phyloP scores from a whole-genome alignment of 805 yeast genomes.

The Pichia scutulata region DNA sequence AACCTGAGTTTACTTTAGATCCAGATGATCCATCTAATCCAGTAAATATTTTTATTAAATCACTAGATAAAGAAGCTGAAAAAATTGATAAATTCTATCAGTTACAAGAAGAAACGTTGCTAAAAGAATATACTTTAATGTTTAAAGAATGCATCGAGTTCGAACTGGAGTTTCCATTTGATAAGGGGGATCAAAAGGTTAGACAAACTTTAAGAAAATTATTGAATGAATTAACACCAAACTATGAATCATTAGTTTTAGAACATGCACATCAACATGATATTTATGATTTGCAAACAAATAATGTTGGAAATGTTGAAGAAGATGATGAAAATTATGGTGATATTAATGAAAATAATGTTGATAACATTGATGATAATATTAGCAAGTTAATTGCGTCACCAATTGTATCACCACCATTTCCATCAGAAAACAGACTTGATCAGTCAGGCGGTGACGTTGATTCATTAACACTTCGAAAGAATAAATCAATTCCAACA shows the following conservation, averaged over 20 bases:
- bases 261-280: conserved; percentile 1
- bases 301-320: background rate
- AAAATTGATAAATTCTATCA: conserved; percentile 73
- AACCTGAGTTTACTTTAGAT: conserved; percentile 24
- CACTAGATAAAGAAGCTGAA: conserved; percentile 67
- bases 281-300: background rate
- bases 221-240: conserved; percentile 8
- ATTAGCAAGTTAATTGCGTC: background rate
- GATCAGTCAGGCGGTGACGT: conserved; percentile 6
- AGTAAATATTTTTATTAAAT: conserved; percentile 51
- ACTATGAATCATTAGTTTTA: background rate
- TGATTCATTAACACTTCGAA: conserved; percentile 15
- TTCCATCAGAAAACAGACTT: background rate
- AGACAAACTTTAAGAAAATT: conserved; percentile 14
- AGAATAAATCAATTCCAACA: conserved; percentile 24
- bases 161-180: conserved; percentile 31
- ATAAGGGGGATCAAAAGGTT: conserved; percentile 12
- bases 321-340: background rate
- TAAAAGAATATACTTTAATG: conserved; percentile 46
- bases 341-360: background rate
- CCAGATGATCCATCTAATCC: conserved; percentile 37
- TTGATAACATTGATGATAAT: background rate
- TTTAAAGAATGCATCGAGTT: conserved; percentile 57
- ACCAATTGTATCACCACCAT: background rate
- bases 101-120: conserved; percentile 54